Base-by-base conservation (phyloP, 352 stramenopile genomes). In the Pythium angustatum region DNA sequence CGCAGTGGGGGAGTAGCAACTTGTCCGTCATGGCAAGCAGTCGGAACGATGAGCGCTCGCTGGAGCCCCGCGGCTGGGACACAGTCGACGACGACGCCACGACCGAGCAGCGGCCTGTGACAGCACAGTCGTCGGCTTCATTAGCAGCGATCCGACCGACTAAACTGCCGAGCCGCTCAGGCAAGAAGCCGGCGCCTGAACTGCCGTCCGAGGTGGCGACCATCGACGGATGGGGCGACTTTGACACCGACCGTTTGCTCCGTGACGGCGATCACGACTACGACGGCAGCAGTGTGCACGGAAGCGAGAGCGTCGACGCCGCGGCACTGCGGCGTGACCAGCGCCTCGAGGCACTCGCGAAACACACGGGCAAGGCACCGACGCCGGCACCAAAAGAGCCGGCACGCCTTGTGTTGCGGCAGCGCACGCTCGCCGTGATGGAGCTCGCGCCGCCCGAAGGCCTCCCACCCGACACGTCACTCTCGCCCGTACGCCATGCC, bases 151-250 rank as follows among this genome's bases (percentile, higher is more conserved):
- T 7, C 12, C 17, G 38, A 19, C 38, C 9, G 53, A 41, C 30
- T 28, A 51, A 48, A 12, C 38, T 44, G 5, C 27, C 22, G 15
- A 63, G 56, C 17, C 56, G 56, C 26, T 7, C 2, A 34, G 56
- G 24, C n/a, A 62, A 30, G 15, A 47, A 22, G n/a, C 22, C 30
- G 1, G 24, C 33, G 9, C 22, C 52, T 10, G 54, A 17, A 17
- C 44, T 24, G 2, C 47, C 44, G 22, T 59, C 56, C 21, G 49
- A 10, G 17, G 14, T 52, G 3, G 44, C 44, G 2, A 30, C 43
- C n/a, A 54, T 77, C n/a, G 62, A 72, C n/a, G 80, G 67, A 48
- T 90, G 80, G 80, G 78, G 75, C 5, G 78, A 90, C 33, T 84
- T 86, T 34, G 71, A 90, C 38, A 59, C 78, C 2, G 80, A 89